Conservation (phyloP, 345 rosid species). For the Heritiera fomes region DNA sequence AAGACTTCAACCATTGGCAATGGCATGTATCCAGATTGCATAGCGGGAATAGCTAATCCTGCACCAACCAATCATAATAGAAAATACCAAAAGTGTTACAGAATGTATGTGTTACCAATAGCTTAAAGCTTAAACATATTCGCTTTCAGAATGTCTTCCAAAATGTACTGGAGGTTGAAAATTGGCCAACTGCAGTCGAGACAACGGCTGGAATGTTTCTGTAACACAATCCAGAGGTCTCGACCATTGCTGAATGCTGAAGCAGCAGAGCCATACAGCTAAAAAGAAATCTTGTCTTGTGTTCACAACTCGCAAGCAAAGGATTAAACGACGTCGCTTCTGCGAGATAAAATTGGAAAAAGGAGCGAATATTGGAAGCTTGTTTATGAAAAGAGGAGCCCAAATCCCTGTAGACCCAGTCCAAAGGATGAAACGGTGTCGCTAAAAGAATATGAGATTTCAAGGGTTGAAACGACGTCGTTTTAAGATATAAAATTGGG, state of each 20-base stretch:
- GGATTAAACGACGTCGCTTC: background rate
- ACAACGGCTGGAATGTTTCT: constrained; percentile 45
- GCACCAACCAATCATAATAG: constrained; percentile 50
- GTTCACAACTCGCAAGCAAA: background rate
- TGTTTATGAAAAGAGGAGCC: too few species aligned
- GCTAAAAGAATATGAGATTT: too few species aligned
- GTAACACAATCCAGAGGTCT: constrained; percentile 50
- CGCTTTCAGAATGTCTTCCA: too few species aligned
- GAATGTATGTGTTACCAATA: background rate
- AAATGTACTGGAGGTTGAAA: too few species aligned
- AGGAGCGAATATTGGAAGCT: too few species aligned
- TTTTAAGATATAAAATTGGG: too few species aligned
- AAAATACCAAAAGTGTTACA: background rate
- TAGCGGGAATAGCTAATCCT: constrained; percentile 63
- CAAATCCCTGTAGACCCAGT: too few species aligned
- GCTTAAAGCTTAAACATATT: background rate
- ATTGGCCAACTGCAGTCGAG: constrained; percentile 73
- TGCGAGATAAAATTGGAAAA: background rate
- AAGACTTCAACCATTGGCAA: constrained; percentile 70
- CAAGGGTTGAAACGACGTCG: too few species aligned
- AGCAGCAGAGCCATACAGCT: constrained; percentile 43
- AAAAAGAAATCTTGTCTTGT: background rate
- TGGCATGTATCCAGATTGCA: constrained; percentile 56
- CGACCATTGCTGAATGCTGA: constrained; percentile 64
- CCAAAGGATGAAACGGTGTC: too few species aligned